These are phyloP conservation scores for Alternaria ventricosa DNA, from an alignment of 2,329 filamentous ascomycete genomes.

Conservation along the genomic window DNA sequence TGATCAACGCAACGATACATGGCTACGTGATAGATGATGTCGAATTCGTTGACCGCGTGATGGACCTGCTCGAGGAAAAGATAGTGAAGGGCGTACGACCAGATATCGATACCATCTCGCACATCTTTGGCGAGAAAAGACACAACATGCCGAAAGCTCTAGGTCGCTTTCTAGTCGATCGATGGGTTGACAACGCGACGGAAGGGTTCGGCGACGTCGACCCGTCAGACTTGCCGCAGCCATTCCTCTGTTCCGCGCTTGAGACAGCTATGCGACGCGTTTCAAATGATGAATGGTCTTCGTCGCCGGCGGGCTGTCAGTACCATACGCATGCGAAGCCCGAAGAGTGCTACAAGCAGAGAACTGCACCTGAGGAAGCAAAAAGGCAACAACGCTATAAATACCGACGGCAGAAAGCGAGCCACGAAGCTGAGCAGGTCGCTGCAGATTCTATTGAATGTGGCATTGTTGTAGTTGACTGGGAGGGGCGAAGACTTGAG, in stretches of 20 bases:
- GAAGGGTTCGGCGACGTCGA: not conserved
- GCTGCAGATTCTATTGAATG: not conserved
- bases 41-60: conserved; percentile 19
- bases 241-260: conserved; percentile 3
- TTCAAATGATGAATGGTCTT: not conserved
- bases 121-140: conserved; percentile 13
- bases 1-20: conserved; percentile 25
- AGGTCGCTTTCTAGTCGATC: conserved; percentile 20
- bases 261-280: conserved; percentile 9
- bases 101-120: conserved; percentile 18
- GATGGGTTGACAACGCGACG: conserved; percentile 7
- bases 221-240: not conserved
- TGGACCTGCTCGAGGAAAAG: conserved; percentile 17
- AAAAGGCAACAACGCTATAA: not conserved
- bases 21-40: conserved; percentile 11
- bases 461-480: not conserved
- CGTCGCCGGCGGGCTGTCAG: not conserved
- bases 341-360: conserved; percentile 13
- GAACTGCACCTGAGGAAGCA: not conserved
- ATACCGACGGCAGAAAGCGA: not conserved
- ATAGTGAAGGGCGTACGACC: conserved; percentile 2
- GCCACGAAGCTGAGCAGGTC: not conserved
- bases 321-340: conserved; percentile 17
- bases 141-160: not conserved
- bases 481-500: not conserved